These are phyloP conservation scores for Coemansia sp. DNA, from an alignment of 192 early-diverging fungal genomes.

Conservation along the genomic window DNA sequence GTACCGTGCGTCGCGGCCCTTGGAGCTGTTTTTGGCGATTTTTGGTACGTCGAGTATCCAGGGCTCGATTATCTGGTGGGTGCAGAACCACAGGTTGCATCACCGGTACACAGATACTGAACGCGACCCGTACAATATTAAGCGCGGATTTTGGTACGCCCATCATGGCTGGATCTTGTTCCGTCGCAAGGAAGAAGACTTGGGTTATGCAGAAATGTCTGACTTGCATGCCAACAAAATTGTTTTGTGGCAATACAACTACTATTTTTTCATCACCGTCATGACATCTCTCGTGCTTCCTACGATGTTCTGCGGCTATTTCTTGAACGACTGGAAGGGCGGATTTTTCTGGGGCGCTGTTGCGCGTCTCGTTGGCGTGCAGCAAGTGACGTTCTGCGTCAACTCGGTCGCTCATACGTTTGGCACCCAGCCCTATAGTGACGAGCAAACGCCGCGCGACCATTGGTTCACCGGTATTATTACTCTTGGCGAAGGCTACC, in stretches of 20 bases:
- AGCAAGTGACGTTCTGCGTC: slow-evolving; percentile 84
- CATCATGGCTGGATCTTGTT: slow-evolving; percentile 86
- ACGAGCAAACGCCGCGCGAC: slow-evolving; percentile 80
- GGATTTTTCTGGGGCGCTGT: slow-evolving; percentile 76
- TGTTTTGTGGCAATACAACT: slow-evolving; percentile 74
- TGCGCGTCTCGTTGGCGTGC: slow-evolving; percentile 69
- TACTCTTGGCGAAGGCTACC: slow-evolving; percentile 80
- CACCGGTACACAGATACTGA: slow-evolving; percentile 87
- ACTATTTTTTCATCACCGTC: slow-evolving; percentile 70
- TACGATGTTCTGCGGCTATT: slow-evolving; percentile 75
- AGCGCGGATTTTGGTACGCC: slow-evolving; percentile 77
- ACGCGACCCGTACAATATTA: slow-evolving; percentile 80
- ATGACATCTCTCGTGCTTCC: slow-evolving; percentile 79
- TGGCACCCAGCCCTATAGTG: slow-evolving; percentile 76
- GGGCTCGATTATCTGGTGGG: slow-evolving; percentile 86
- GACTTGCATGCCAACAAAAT: slow-evolving; percentile 73
- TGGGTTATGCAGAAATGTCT: slow-evolving; percentile 78
- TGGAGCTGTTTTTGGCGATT: slow-evolving; percentile 60
- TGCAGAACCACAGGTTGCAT: slow-evolving; percentile 78
- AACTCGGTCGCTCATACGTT: slow-evolving; percentile 80
- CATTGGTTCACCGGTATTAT: slow-evolving; percentile 78
- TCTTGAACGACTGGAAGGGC: slow-evolving; percentile 75
- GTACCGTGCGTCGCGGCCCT: slow-evolving; percentile 62
- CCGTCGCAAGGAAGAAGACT: slow-evolving; percentile 64
- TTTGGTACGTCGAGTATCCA: slow-evolving; percentile 72